Evolutionary conservation across 2,329 filamentous ascomycete genomes (phyloP).

Genomic region (Aureobasidium pullulans): DNA sequence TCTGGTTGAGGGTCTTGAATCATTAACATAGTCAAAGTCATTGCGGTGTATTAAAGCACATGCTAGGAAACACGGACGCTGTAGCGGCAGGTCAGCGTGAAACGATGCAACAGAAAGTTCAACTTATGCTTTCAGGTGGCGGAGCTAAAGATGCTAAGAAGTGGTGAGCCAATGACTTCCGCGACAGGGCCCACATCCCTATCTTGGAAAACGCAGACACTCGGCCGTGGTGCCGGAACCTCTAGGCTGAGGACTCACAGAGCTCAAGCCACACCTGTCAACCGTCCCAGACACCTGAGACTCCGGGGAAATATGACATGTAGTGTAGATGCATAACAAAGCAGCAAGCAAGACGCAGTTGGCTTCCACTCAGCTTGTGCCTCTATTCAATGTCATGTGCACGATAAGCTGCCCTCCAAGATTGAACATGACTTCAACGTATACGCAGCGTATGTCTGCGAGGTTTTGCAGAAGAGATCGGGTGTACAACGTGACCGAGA

Average conservation of each 20-base stretch:
- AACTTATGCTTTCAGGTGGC: background rate
- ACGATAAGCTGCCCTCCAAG: no score
- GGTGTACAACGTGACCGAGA: background rate
- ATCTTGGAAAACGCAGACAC: background rate
- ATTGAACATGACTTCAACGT: no score
- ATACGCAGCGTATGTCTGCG: no score
- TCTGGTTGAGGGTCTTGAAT: background rate
- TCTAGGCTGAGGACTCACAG: background rate
- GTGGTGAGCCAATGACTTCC: background rate
- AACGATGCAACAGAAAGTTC: conserved; percentile 8
- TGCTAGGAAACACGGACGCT: background rate
- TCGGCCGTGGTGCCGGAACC: background rate
- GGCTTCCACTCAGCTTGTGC: no score
- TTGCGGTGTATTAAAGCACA: background rate
- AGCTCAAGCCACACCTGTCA: background rate
- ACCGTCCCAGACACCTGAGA: background rate
- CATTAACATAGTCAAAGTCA: background rate
- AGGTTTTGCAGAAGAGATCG: background rate
- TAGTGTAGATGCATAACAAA: no score
- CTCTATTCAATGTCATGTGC: no score
- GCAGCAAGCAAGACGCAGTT: no score
- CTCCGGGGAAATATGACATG: background rate
- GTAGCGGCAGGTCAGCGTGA: conserved; percentile 2
- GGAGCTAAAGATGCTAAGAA: background rate
- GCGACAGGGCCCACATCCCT: conserved; percentile 1